phyloP scores from a whole-genome alignment of 2,329 filamentous ascomycete species.

The Xylaria digitata region DNA sequence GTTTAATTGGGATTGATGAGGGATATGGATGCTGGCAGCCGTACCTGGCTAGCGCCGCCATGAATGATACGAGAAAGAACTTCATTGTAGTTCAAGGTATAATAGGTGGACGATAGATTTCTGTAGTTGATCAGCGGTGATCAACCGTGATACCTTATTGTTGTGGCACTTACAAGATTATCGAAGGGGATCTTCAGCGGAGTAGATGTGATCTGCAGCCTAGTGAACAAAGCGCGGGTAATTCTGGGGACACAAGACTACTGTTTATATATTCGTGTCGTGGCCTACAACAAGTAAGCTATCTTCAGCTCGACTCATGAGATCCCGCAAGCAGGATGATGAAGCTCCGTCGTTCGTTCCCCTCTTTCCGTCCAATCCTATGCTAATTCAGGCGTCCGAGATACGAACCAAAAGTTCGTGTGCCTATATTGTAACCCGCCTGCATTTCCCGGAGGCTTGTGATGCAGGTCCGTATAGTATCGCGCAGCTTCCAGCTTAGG shows the following conservation, averaged over 20 bases:
- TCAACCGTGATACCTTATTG: constrained; percentile 1
- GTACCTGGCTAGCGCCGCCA: constrained; percentile 43
- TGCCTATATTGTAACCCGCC: constrained; percentile 23
- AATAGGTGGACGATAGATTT: background rate
- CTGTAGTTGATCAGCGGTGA: constrained; percentile 4
- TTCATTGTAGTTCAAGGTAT: constrained; percentile 40
- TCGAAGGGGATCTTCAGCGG: constrained; percentile 15
- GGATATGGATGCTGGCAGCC: background rate
- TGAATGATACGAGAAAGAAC: constrained; percentile 35
- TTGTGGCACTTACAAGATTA: constrained; percentile 10
- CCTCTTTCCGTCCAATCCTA: constrained; percentile 11
- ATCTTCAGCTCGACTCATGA: constrained; percentile 4
- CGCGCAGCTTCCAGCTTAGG: constrained; percentile 21
- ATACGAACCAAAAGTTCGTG: constrained; percentile 5
- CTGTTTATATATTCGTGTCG: constrained; percentile 31
- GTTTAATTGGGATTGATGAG: background rate
- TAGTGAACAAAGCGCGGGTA: constrained; percentile 5
- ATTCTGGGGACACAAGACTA: background rate
- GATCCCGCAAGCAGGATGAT: constrained; percentile 17
- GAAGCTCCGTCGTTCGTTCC: constrained; percentile 15
- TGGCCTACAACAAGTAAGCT: background rate
- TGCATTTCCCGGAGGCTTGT: constrained; percentile 15
- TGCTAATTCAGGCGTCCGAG: constrained; percentile 1
- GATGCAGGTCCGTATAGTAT: constrained; percentile 30
- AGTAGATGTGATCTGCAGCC: constrained; percentile 25